Evolutionary conservation across 2,329 filamentous ascomycete species (phyloP).

Genomic region (Teratosphaeria nubilosa): DNA sequence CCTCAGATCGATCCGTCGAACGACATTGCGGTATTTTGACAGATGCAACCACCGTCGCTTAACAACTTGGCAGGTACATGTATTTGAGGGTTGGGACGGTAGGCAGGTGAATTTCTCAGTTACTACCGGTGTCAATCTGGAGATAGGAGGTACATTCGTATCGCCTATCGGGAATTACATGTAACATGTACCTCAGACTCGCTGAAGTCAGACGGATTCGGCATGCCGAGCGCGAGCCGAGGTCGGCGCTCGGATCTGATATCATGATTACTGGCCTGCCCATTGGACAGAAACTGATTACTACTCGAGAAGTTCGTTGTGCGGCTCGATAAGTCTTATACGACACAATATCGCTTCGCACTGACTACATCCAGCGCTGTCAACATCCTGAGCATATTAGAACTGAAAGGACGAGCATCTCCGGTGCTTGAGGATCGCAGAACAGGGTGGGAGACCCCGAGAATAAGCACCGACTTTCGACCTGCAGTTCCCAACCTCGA

Average conservation of each 20-base stretch:
- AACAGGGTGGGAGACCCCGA: background rate
- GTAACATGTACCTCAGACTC: too few relatives aligned
- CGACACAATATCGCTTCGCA: background rate
- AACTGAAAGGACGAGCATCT: background rate
- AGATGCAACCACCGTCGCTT: too few relatives aligned
- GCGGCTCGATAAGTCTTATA: background rate
- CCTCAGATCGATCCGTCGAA: too few relatives aligned
- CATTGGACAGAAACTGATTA: background rate
- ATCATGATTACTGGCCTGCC: background rate
- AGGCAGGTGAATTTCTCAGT: background rate
- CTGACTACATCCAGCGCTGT: background rate
- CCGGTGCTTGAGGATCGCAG: background rate
- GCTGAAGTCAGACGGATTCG: background rate
- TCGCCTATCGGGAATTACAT: too few relatives aligned
- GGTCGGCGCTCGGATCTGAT: background rate
- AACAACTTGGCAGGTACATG: background rate
- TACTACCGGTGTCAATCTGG: too few relatives aligned
- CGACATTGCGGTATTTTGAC: background rate
- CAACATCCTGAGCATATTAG: background rate
- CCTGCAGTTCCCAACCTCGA: background rate
- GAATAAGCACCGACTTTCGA: background rate
- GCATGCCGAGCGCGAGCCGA: background rate
- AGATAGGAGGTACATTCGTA: too few relatives aligned
- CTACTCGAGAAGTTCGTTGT: background rate
- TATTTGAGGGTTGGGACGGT: background rate